Evolutionary conservation across 805 yeast genomes (phyloP).

Genomic region (Kurtzmaniella fragi): DNA sequence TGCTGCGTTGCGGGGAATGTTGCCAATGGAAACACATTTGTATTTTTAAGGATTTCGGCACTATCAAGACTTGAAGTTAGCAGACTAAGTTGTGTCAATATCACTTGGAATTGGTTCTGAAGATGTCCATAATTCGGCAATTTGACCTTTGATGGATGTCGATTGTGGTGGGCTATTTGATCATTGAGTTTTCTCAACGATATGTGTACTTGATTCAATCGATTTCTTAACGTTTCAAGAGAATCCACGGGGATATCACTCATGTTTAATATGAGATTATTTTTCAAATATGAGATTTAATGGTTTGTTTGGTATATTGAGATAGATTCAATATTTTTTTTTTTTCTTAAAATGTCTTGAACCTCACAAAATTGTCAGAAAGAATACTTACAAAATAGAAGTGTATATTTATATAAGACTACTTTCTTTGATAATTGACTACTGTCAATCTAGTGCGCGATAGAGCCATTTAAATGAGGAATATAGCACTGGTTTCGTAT

Average conservation of each 20-base stretch:
- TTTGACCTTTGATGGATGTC: conserved; percentile 32
- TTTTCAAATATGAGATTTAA: neutral
- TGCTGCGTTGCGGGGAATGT: conserved; percentile 82
- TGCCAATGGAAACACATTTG: conserved; percentile 81
- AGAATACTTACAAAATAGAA: too few species aligned
- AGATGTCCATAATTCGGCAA: conserved; percentile 54
- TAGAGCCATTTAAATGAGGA: too few species aligned
- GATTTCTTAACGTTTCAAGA: conserved; percentile 35
- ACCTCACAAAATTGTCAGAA: too few species aligned
- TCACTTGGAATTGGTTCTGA: conserved; percentile 79
- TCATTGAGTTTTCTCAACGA: conserved; percentile 35
- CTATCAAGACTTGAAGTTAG: conserved; percentile 68
- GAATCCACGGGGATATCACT: conserved; percentile 31
- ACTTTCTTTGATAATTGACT: too few species aligned
- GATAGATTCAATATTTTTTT: neutral
- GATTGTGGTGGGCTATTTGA: conserved; percentile 29
- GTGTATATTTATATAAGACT: too few species aligned
- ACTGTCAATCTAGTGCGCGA: too few species aligned
- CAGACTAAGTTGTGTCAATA: conserved; percentile 76
- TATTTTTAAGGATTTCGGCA: conserved; percentile 51
- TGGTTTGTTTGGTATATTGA: neutral
- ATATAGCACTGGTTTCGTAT: too few species aligned
- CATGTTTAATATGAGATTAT: conserved; percentile 7
- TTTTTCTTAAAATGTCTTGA: too few species aligned
- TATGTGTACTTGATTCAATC: conserved; percentile 38